Percentiles rank a stretch among this genome's conserved stretches.
Evolutionary conservation across 2,329 filamentous ascomycete genomes (phyloP).

Genomic region (Sordariomycetes sp.): DNA sequence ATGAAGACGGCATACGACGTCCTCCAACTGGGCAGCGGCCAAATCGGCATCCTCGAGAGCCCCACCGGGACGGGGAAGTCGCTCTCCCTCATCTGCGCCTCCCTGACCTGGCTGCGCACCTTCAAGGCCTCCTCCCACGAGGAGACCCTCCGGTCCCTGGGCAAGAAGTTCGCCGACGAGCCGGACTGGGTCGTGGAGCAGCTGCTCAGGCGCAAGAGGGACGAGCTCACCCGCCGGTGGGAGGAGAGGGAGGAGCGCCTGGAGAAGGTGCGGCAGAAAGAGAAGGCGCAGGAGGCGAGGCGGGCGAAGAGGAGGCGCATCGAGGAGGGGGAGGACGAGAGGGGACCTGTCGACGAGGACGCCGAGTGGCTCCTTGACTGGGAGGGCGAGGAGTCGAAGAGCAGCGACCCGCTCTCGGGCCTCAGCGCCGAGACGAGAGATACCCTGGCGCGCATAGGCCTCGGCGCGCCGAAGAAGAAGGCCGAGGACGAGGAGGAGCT

Average conservation of each 20-base stretch:
- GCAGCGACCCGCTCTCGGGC: slow-evolving; percentile 33
- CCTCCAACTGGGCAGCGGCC: slow-evolving; percentile 57
- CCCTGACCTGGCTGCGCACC: slow-evolving; percentile 82
- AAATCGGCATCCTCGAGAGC: slow-evolving; percentile 82
- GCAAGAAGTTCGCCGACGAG: slow-evolving; percentile 48
- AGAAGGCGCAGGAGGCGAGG: slow-evolving; percentile 44
- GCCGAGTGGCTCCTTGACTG: slow-evolving; percentile 62
- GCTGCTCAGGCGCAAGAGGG: slow-evolving; percentile 56
- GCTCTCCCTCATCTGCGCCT: slow-evolving; percentile 78
- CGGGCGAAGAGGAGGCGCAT: slow-evolving; percentile 33
- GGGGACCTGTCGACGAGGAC: slow-evolving; percentile 31
- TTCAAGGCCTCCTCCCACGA: slow-evolving; percentile 56
- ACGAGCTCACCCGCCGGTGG: slow-evolving; percentile 55
- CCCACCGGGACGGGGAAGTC: slow-evolving; percentile 93
- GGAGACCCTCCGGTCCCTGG: slow-evolving; percentile 34
- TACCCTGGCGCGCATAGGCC: slow-evolving; percentile 56
- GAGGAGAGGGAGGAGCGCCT: slow-evolving; percentile 67
- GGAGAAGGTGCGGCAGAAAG: slow-evolving; percentile 51
- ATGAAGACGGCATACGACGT: slow-evolving; percentile 77
- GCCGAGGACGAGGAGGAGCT: slow-evolving; percentile 32
- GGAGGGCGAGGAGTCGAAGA: slow-evolving; percentile 35
- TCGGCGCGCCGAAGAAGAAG: slow-evolving; percentile 24
- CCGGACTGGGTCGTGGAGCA: slow-evolving; percentile 80
- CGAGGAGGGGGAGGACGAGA: slow-evolving; percentile 18
- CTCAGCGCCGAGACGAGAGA: slow-evolving; percentile 67